Base-by-base conservation (phyloP, 257 asterid genomes). In the Solanum piurae region DNA sequence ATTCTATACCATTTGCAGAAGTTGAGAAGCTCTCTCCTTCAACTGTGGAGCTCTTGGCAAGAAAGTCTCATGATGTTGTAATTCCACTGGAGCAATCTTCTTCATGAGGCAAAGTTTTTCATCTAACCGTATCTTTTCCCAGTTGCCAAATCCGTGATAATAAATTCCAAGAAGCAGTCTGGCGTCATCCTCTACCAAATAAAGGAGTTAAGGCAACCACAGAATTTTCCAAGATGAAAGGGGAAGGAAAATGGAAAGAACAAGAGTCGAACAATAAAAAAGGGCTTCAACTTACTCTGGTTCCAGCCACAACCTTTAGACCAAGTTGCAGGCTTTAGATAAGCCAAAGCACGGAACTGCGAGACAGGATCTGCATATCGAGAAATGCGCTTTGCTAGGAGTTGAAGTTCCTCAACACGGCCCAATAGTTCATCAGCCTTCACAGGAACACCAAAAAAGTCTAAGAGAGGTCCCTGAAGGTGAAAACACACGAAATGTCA, bases 291-390 rank as follows among this genome's bases (percentile, higher is more conserved):
- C 98, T 93, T 94, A 97, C 99, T 97, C 91, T 94, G 99, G 89
- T 96, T 97, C 99, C 99, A 97, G 88, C 99, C 99, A 94, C 99
- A 97, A 60, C 99, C 99, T 92, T 96, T 97, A 77, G 99, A 96
- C 99, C 99, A 97, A 1, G 99, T 93, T 84, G 99, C 94, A 82
- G 98, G 98, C 89, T 95, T 97, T 86, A 95, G 98, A 90, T 91
- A 96, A 80, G 94, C 92, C 84, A 97, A 92, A 49, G 98, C 94
- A 90, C 98, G 91, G 91, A 96, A 97, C 90, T 97, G 99, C 80
- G 95, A 91, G 37, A 97, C 55, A 68, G 99, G 99, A 90, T 96
- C 98, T 83, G 91, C 96, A 87, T 97, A 96, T 64, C 98, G 94
- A 87, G 92, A 90, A 90, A 97, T 94, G 89, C 99, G 96, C 92